Evolutionary conservation across 495 filamentous ascomycete genomes (phyloP).

Genomic region (Jackrogersella multiformis): DNA sequence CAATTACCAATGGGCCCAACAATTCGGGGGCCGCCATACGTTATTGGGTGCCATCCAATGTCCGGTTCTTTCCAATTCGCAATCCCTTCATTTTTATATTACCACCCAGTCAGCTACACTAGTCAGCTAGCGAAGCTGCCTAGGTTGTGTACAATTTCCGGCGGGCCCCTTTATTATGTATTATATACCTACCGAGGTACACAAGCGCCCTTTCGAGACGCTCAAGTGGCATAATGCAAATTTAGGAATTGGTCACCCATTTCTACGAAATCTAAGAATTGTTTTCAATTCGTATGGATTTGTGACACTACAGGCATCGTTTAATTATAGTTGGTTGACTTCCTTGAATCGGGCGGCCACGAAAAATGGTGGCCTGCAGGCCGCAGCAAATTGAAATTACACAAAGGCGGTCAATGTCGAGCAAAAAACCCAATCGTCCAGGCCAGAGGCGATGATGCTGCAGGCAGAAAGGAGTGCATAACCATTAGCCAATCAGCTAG

Average conservation of each 20-base stretch:
- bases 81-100: constrained; percentile 15
- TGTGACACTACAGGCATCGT: constrained; percentile 16
- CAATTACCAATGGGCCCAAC: constrained; percentile 34
- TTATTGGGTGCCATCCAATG: constrained; percentile 32
- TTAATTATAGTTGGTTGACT: constrained; percentile 8
- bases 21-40: constrained; percentile 35
- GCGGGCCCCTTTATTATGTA: constrained; percentile 16
- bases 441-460: constrained; percentile 24
- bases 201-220: constrained; percentile 9
- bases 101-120: too few relatives aligned
- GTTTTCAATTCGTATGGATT: constrained; percentile 7
- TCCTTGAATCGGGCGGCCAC: constrained; percentile 19
- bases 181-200: neutral
- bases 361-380: constrained; percentile 25
- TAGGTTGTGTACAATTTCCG: too few relatives aligned
- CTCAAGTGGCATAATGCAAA: constrained; percentile 17
- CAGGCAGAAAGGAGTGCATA: constrained; percentile 45
- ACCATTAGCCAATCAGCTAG: constrained; percentile 39
- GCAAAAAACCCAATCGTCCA: constrained; percentile 12
- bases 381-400: constrained; percentile 39
- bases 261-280: neutral
- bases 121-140: too few relatives aligned
- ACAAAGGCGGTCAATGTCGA: constrained; percentile 41
- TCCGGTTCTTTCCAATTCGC: constrained; percentile 3
- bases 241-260: neutral